These are phyloP conservation scores for Arabis alpina DNA, from an alignment of 345 rosid genomes.

Conservation along the genomic window DNA sequence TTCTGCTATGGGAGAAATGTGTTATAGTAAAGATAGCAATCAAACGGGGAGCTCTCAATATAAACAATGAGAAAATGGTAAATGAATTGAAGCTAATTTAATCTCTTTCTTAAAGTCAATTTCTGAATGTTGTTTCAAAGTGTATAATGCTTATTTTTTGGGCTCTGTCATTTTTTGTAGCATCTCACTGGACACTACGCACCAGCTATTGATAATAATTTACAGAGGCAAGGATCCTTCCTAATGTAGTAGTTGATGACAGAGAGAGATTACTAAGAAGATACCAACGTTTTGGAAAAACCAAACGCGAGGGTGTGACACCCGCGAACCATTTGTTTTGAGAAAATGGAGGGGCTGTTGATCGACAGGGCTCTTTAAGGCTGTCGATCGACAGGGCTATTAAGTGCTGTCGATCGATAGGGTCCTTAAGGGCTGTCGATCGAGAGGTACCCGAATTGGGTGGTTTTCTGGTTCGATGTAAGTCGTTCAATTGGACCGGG, in stretches of 20 bases:
- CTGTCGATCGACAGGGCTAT: no score
- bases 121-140: neutral
- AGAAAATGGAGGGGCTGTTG: no score
- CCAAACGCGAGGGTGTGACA: conserved; percentile 54
- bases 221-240: conserved; percentile 84
- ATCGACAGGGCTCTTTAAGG: no score
- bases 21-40: conserved; percentile 77
- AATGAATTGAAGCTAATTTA: conserved; percentile 65
- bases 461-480: no score
- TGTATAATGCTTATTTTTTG: conserved; percentile 15
- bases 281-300: conserved; percentile 69
- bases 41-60: conserved; percentile 81
- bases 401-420: no score
- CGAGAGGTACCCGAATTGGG: no score
- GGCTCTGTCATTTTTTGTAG: conserved; percentile 48
- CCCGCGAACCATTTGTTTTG: no score
- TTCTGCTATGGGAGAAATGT: conserved; percentile 81
- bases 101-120: conserved; percentile 2
- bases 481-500: no score
- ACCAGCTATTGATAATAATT: conserved; percentile 73
- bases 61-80: conserved; percentile 85
- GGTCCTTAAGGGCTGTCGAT: no score
- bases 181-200: conserved; percentile 76
- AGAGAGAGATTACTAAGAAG: conserved; percentile 66
- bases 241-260: conserved; percentile 59